Evolutionary conservation across 768 basidiomycete species (phyloP).

Genomic region (Leccinum imitatum): DNA sequence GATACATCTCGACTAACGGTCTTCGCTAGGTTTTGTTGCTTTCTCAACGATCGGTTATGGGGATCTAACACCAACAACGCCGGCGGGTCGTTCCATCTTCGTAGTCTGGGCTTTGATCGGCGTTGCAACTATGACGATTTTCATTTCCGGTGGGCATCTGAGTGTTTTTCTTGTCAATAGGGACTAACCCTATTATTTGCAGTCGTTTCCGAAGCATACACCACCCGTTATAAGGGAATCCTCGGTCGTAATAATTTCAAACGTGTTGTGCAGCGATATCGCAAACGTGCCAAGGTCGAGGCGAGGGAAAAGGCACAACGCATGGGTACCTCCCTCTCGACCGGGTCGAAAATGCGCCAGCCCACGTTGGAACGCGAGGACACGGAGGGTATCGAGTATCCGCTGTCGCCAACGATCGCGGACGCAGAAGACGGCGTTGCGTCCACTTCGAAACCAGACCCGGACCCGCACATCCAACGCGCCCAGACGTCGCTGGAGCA

Average conservation of each 20-base stretch:
- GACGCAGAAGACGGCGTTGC: neutral
- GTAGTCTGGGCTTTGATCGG: slow-evolving; percentile 78
- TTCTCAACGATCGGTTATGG: slow-evolving; percentile 78
- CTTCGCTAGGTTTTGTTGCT: slow-evolving; percentile 56
- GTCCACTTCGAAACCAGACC: slow-evolving; percentile 6
- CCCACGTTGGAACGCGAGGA: slow-evolving; percentile 2
- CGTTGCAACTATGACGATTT: slow-evolving; percentile 71
- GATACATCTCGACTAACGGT: neutral
- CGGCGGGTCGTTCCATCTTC: slow-evolving; percentile 74
- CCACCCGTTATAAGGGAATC: slow-evolving; percentile 59
- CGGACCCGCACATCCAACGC: slow-evolving; percentile 7
- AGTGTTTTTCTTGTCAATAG: neutral
- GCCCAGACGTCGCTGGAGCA: slow-evolving; percentile 36
- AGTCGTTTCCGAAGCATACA: slow-evolving; percentile 70
- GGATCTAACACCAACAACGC: slow-evolving; percentile 59
- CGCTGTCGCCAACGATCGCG: neutral
- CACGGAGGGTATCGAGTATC: neutral
- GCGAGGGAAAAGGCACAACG: slow-evolving; percentile 14
- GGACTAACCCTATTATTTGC: neutral
- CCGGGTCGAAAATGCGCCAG: neutral
- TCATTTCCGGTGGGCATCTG: slow-evolving; percentile 59
- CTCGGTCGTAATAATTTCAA: slow-evolving; percentile 48
- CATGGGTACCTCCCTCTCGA: slow-evolving; percentile 1
- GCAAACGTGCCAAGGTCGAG: slow-evolving; percentile 25
- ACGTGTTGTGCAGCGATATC: slow-evolving; percentile 47